Percentiles rank a stretch among this genome's conserved stretches.
These are phyloP conservation scores for Metschnikowia reukaufii DNA, from an alignment of 805 yeast genomes.

Conservation along the genomic window DNA sequence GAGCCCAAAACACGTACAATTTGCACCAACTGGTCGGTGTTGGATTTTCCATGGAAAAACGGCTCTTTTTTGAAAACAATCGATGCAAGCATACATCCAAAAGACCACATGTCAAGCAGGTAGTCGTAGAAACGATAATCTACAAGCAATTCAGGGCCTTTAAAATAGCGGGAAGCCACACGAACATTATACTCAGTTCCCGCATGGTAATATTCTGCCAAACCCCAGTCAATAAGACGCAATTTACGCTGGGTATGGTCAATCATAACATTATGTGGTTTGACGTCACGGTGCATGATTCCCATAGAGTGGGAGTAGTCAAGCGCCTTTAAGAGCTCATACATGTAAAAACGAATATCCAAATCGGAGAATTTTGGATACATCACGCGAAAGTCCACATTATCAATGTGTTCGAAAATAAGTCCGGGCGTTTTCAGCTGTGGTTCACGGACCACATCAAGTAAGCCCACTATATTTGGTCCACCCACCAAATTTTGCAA, in stretches of 20 bases:
- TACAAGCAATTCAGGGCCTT: constrained; percentile 87
- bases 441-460: constrained; percentile 86
- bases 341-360: constrained; percentile 83
- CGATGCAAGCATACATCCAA: constrained; percentile 88
- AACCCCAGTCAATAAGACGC: constrained; percentile 90
- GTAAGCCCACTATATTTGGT: constrained; percentile 70
- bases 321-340: constrained; percentile 75
- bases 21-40: constrained; percentile 88
- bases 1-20: constrained; percentile 88
- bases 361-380: constrained; percentile 75
- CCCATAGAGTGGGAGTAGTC: constrained; percentile 93
- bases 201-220: constrained; percentile 89
- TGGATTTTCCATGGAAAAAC: constrained; percentile 87
- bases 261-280: constrained; percentile 92
- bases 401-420: constrained; percentile 80
- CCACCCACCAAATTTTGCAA: constrained; percentile 83
- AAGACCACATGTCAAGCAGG: constrained; percentile 86
- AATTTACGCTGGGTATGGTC: constrained; percentile 65
- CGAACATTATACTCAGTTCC: constrained; percentile 89
- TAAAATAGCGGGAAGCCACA: constrained; percentile 88
- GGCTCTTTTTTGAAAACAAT: constrained; percentile 89
- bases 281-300: constrained; percentile 91
- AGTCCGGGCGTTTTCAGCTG: constrained; percentile 84
- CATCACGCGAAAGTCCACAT: constrained; percentile 80
- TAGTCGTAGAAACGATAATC: constrained; percentile 84